These are phyloP conservation scores for Alopecurus myosuroides DNA, from an alignment of 176 grass and related monocot species.

Conservation along the genomic window DNA sequence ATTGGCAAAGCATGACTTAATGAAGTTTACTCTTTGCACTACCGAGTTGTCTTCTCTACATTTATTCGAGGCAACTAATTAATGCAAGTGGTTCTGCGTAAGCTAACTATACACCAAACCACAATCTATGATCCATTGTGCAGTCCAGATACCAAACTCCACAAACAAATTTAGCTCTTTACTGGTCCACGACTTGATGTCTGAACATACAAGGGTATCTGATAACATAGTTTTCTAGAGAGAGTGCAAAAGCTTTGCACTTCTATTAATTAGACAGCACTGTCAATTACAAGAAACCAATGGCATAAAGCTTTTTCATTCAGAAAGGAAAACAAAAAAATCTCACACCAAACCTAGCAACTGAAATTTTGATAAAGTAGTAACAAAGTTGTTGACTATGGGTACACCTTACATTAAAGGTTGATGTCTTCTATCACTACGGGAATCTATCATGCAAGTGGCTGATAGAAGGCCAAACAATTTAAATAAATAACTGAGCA, in stretches of 20 bases:
- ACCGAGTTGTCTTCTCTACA: not conserved
- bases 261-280: not conserved
- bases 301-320: not conserved
- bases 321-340: not conserved
- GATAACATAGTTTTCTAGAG: not conserved
- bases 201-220: not conserved
- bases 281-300: not conserved
- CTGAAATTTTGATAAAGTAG: not conserved
- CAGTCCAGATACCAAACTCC: conserved; percentile 2
- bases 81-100: not conserved
- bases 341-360: not conserved
- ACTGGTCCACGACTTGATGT: not conserved
- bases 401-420: not conserved
- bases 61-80: not conserved
- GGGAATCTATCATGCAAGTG: not conserved
- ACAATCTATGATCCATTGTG: not conserved
- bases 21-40: not conserved
- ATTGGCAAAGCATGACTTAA: not conserved
- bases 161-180: not conserved
- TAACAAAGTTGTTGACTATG: not conserved
- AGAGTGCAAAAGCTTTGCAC: not conserved
- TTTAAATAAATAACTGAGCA: not conserved
- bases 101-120: not conserved
- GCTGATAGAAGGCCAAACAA: not conserved
- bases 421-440: not conserved